phyloP scores from a whole-genome alignment of 495 filamentous ascomycete genomes.

The Paragyromitra xinjiangensis region DNA sequence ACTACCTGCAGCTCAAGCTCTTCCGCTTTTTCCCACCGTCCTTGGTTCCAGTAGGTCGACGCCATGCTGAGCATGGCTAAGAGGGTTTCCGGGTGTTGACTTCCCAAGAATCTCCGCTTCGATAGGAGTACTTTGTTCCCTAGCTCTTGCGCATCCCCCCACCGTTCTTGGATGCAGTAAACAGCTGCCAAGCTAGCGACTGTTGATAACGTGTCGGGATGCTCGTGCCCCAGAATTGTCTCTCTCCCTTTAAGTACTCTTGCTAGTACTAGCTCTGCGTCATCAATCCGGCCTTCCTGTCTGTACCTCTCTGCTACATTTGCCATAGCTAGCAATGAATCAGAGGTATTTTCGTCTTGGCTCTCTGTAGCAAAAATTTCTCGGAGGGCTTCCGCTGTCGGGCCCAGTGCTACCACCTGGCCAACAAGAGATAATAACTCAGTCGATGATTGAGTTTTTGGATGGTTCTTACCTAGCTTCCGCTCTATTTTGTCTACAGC shows the following conservation, averaged over 20 bases:
- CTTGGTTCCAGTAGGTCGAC: slow-evolving; percentile 57
- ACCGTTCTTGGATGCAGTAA: slow-evolving; percentile 15
- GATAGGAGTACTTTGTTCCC: background rate
- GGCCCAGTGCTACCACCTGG: background rate
- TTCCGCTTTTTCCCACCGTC: slow-evolving; percentile 57
- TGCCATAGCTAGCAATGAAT: slow-evolving; percentile 55
- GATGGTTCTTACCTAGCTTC: slow-evolving; percentile 52
- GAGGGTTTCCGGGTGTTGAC: slow-evolving; percentile 58
- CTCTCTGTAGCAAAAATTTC: background rate
- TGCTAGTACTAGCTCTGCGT: slow-evolving; percentile 6
- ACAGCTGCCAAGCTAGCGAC: background rate
- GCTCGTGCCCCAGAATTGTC: background rate
- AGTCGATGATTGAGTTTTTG: slow-evolving; percentile 5
- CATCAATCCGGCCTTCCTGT: background rate
- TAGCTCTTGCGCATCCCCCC: slow-evolving; percentile 13
- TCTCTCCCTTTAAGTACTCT: slow-evolving; percentile 5
- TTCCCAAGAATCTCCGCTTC: slow-evolving; percentile 47
- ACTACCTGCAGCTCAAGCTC: slow-evolving; percentile 5
- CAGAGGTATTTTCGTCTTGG: background rate
- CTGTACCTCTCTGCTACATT: slow-evolving; percentile 49
- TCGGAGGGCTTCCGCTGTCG: background rate
- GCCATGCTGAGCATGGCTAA: slow-evolving; percentile 57
- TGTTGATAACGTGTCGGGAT: slow-evolving; percentile 12
- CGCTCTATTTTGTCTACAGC: background rate
- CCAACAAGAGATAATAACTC: too few species aligned